Evolutionary conservation across 495 filamentous ascomycete species (phyloP), one percentile per base, ranked within the genome.

Genomic region (Aspergillus biplanus): DNA sequence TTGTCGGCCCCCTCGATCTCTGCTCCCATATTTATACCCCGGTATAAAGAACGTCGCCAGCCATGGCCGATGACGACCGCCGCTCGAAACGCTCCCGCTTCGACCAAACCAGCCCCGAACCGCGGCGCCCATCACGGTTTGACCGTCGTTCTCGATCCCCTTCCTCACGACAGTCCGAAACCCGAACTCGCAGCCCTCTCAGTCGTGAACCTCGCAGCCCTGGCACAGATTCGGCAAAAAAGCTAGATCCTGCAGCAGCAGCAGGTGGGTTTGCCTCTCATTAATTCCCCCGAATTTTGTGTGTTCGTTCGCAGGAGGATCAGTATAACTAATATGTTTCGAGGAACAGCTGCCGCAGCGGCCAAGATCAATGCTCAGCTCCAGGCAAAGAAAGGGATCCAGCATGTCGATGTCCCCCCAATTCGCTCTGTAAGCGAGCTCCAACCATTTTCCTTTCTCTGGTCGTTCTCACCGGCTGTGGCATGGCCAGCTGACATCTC

Each of bases 291-390:
- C 33, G 31, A 47, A 52, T 34, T 32, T 18, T 15, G 6, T 37
- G 46, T 16, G 35, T 58, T 33, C 37, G 34, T 18, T 33, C 12
- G 42, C 18, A 8, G 21, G 21, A 27, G 21, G 21, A 27, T 27
- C 21, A 16, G 33, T 42, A 59, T 8, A 31, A 27, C 61, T 63
- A 57, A 56, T 56, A 34, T 48, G 33, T 16, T 42, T 33, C 48
- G 42, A 27, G 52, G 9, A 48, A 72, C 70, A 95, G 93, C 92
- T 73, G 93, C 92, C 53, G 93, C 93, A 2, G 95, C 95, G 35
- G 94, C 93, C 58, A 90, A 86, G 73, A 98, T 98, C 76, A 96
- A 97, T 77, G 95, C 92, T 44, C 87, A 90, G 69, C 87, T 98
- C 63, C 90, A 95, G 72, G 92, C 92, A 11, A 95, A 93, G 75